These are phyloP conservation scores for Artomyces pyxidatus DNA, from an alignment of 768 basidiomycete species.

Conservation along the genomic window DNA sequence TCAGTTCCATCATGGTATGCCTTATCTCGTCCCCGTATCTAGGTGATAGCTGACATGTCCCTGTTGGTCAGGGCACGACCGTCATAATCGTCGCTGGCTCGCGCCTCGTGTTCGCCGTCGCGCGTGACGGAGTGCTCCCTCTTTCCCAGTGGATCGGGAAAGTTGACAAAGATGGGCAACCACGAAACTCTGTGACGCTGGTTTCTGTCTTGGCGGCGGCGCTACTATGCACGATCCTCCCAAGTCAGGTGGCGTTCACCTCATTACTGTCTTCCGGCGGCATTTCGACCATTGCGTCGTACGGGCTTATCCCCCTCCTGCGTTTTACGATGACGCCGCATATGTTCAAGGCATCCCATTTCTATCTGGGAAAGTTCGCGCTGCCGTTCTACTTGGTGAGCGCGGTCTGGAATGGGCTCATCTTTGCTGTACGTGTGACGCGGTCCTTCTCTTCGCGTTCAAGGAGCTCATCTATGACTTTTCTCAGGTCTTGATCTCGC, in stretches of 20 bases:
- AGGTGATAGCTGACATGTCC: not conserved
- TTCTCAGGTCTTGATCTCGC: conserved; percentile 77
- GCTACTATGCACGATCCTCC: conserved; percentile 79
- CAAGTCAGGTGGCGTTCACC: conserved; percentile 87
- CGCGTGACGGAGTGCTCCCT: conserved; percentile 89
- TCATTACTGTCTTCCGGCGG: conserved; percentile 83
- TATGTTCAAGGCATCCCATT: conserved; percentile 65
- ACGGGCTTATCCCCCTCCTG: conserved; percentile 72
- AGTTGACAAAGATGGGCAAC: conserved; percentile 65
- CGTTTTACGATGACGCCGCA: conserved; percentile 70
- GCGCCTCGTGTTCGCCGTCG: conserved; percentile 83
- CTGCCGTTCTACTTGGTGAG: conserved; percentile 64
- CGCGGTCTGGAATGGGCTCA: conserved; percentile 60
- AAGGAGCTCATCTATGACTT: conserved; percentile 6
- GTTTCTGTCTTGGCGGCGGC: conserved; percentile 71
- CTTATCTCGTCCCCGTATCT: not conserved
- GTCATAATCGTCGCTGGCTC: conserved; percentile 85
- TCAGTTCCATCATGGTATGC: conserved; percentile 76
- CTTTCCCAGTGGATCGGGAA: conserved; percentile 74
- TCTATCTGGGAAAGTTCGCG: conserved; percentile 58
- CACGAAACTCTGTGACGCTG: conserved; percentile 78
- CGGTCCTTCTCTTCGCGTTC: not conserved
- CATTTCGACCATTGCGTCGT: conserved; percentile 82
- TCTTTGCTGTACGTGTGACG: conserved; percentile 69
- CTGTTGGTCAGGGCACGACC: conserved; percentile 59